phyloP scores from a whole-genome alignment of 2,329 filamentous ascomycete species.

The Cladosporium austrohemisphaericum region DNA sequence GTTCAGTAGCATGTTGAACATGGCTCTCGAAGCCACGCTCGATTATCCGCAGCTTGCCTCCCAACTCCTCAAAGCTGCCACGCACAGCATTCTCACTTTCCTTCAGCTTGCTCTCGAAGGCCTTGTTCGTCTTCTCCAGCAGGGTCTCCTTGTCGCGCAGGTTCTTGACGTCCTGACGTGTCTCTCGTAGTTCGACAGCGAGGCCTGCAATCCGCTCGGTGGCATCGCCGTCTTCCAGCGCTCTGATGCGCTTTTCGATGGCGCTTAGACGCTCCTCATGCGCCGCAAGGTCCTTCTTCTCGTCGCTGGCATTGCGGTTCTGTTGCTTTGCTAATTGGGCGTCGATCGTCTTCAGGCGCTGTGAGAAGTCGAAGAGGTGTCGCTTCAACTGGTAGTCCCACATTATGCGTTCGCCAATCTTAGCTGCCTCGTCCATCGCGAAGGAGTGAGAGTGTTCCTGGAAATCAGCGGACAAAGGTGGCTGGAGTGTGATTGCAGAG shows the following conservation, averaged over 20 bases:
- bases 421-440: too few relatives aligned
- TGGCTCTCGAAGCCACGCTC: background rate
- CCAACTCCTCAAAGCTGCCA: background rate
- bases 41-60: background rate
- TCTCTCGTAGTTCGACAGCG: background rate
- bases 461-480: too few relatives aligned
- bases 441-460: too few relatives aligned
- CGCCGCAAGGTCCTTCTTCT: too few relatives aligned
- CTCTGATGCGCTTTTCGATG: constrained; percentile 30
- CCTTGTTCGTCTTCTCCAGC: background rate
- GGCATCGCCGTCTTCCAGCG: constrained; percentile 5
- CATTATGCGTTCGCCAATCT: too few relatives aligned
- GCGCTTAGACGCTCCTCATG: too few relatives aligned
- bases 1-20: background rate
- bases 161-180: background rate
- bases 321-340: too few relatives aligned
- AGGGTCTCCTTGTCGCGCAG: background rate
- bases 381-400: too few relatives aligned
- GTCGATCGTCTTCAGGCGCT: too few relatives aligned
- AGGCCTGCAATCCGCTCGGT: constrained; percentile 6
- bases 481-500: background rate
- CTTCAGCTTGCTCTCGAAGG: background rate
- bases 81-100: background rate
- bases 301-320: too few relatives aligned
- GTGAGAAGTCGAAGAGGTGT: too few relatives aligned